Conservation (phyloP, 306 rosid species). For the Vicia faba region DNA sequence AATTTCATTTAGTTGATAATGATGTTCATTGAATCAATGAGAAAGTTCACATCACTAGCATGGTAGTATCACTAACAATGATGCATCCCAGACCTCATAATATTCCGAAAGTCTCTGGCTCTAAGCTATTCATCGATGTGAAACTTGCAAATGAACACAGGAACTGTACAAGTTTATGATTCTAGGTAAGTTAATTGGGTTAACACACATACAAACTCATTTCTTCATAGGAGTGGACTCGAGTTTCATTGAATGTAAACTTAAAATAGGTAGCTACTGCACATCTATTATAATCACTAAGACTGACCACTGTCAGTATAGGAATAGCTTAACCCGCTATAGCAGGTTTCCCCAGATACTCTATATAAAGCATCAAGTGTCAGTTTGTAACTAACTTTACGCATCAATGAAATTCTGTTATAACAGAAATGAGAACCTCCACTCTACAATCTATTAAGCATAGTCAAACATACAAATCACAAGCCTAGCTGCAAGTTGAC, state of each 20-base stretch:
- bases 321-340: no score
- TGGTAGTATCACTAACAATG: neutral
- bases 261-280: no score
- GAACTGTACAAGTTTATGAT: neutral
- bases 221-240: neutral
- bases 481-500: neutral
- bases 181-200: neutral
- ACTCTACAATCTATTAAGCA: neutral
- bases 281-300: no score
- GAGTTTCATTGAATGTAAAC: no score
- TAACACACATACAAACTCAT: constrained; percentile 12
- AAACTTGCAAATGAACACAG: neutral
- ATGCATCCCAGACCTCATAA: constrained; percentile 12
- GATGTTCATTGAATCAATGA: neutral
- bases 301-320: no score
- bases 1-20: neutral
- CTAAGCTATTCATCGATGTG: neutral
- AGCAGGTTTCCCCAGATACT: no score
- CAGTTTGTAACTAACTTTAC: no score
- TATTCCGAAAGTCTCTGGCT: neutral
- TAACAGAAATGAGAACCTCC: no score
- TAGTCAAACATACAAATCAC: constrained; percentile 6
- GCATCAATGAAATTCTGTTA: no score
- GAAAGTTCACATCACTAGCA: constrained; percentile 6
- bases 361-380: no score